Evolutionary conservation across 345 rosid species (phyloP).

Genomic region (Euphorbia tirucalli): DNA sequence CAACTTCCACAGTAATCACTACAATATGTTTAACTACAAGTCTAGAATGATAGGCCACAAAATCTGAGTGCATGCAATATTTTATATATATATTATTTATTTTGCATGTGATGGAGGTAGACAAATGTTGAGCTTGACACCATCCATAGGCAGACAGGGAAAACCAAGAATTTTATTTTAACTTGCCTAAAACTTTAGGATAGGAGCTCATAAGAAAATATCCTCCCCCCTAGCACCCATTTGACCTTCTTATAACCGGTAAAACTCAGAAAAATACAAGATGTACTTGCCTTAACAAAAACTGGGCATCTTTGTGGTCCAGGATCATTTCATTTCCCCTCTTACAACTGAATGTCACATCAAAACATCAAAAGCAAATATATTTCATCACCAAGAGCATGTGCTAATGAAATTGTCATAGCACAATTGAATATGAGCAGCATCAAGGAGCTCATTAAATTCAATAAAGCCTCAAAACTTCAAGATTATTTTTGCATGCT

Average conservation of each 20-base stretch:
- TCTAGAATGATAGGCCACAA: background rate
- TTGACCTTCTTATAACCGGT: background rate
- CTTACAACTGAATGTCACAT: background rate
- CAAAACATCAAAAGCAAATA: background rate
- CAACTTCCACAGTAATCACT: background rate
- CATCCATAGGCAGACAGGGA: too few species aligned
- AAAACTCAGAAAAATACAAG: background rate
- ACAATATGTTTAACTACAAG: background rate
- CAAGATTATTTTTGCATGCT: background rate
- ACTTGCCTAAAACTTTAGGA: background rate
- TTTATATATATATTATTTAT: background rate
- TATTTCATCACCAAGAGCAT: background rate
- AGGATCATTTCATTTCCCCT: background rate
- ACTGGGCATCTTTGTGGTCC: background rate
- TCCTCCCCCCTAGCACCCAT: background rate
- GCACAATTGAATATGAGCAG: constrained; percentile 2
- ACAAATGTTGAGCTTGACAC: background rate
- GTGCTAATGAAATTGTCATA: background rate
- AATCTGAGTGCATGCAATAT: background rate
- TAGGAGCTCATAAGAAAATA: background rate
- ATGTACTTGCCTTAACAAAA: background rate
- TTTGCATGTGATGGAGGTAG: background rate
- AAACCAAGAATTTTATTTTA: background rate
- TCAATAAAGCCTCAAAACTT: background rate
- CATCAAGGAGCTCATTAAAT: background rate